Percentiles rank a stretch among this genome's conserved stretches.
These are phyloP conservation scores for Rhytidhysteron rufulum DNA, from an alignment of 2,329 filamentous ascomycete genomes.

Conservation along the genomic window DNA sequence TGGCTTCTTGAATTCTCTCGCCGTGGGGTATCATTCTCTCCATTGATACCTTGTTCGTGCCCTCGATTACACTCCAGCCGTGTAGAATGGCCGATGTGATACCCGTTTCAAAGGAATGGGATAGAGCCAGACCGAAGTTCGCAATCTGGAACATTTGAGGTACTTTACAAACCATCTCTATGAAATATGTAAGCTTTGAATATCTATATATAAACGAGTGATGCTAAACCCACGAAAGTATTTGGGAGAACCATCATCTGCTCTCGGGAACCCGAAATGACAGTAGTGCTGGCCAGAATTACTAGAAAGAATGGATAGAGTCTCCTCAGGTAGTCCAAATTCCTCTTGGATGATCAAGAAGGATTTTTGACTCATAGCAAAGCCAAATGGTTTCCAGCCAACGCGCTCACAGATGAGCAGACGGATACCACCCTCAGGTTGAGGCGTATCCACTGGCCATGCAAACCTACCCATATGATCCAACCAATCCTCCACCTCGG, in stretches of 20 bases:
- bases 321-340: too few relatives aligned
- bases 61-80: too few relatives aligned
- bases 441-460: background rate
- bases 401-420: background rate
- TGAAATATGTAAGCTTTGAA: background rate
- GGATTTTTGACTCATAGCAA: background rate
- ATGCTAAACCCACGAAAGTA: background rate
- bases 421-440: background rate
- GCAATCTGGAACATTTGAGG: constrained; percentile 6
- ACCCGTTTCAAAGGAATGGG: background rate
- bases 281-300: background rate
- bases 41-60: too few relatives aligned
- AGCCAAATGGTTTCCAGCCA: background rate
- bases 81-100: constrained; percentile 3
- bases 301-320: background rate
- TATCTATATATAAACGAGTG: background rate
- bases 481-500: background rate
- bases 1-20: background rate
- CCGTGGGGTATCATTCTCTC: background rate
- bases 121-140: constrained; percentile 4
- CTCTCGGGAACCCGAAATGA: background rate
- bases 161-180: constrained; percentile 4
- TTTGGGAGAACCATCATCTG: background rate
- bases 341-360: background rate
- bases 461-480: background rate